Evolutionary conservation across 352 stramenopile species (phyloP).

Genomic region (Pythium phragmiticola): DNA sequence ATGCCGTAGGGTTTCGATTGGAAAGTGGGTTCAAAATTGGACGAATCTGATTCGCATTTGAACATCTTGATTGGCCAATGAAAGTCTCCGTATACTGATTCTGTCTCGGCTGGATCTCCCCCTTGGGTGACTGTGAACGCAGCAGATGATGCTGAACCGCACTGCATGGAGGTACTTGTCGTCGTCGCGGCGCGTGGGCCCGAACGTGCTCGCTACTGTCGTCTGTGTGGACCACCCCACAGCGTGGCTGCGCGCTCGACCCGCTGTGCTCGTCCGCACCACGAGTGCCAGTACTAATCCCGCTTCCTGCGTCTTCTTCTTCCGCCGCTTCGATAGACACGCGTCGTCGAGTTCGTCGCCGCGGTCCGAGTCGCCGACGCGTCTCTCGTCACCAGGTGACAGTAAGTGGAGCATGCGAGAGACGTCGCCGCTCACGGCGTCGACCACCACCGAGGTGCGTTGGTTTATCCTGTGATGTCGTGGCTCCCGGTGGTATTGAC

Average conservation of each 20-base stretch:
- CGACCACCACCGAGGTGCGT: constrained; percentile 19
- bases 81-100: too few species aligned
- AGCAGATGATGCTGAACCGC: constrained; percentile 43
- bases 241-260: neutral
- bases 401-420: constrained; percentile 27
- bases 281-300: constrained; percentile 28
- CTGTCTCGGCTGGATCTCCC: too few species aligned
- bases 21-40: too few species aligned
- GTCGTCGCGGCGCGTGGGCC: constrained; percentile 7
- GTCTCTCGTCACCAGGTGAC: constrained; percentile 19
- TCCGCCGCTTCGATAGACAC: constrained; percentile 34
- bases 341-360: constrained; percentile 28
- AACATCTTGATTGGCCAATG: neutral
- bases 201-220: neutral
- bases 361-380: neutral
- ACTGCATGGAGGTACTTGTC: constrained; percentile 56
- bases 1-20: too few species aligned
- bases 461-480: neutral
- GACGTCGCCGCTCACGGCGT: constrained; percentile 19
- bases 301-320: constrained; percentile 21
- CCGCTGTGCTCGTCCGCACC: neutral
- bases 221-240: neutral
- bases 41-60: neutral
- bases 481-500: neutral
- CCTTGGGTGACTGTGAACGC: neutral